A percentile compares a stretch with the other conserved stretches of the same genome.
Evolutionary conservation across 2,329 filamentous ascomycete species (phyloP).

Genomic region (Nakataea oryzae): DNA sequence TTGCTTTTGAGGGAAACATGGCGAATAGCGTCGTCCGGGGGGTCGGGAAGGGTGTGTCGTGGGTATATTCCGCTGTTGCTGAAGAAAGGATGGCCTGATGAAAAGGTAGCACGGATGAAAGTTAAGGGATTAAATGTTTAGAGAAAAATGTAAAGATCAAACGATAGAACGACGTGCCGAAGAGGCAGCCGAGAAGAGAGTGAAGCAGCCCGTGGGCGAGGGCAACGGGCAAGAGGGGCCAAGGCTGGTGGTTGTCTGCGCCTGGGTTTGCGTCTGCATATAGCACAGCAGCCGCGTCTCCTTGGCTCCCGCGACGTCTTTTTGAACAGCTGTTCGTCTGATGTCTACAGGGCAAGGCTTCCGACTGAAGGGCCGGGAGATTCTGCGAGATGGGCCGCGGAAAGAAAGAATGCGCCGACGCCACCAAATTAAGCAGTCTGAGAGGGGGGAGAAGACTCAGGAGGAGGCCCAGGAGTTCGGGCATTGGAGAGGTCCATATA

Average conservation of each 20-base stretch:
- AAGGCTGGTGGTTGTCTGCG: no score
- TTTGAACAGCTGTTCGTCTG: not conserved
- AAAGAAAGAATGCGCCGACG: not conserved
- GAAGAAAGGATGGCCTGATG: not conserved
- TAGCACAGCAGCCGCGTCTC: not conserved
- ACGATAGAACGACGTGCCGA: no score
- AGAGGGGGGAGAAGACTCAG: not conserved
- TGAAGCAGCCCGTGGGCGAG: no score
- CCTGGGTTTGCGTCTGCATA: not conserved
- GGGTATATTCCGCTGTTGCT: not conserved
- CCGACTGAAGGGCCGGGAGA: not conserved
- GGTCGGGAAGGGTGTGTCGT: not conserved
- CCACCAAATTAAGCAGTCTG: not conserved
- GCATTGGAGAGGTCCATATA: not conserved
- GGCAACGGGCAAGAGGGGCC: no score
- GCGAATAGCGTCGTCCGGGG: no score
- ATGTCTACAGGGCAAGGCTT: not conserved
- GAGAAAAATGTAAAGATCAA: no score
- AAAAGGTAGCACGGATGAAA: no score
- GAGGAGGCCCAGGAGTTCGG: not conserved
- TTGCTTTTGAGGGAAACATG: not conserved
- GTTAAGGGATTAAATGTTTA: no score
- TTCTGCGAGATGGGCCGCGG: not conserved
- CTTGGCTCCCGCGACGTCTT: not conserved
- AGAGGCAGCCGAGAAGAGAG: no score